Evolutionary conservation across 2,329 filamentous ascomycete species (phyloP).

Genomic region (Talaromyces piceae): DNA sequence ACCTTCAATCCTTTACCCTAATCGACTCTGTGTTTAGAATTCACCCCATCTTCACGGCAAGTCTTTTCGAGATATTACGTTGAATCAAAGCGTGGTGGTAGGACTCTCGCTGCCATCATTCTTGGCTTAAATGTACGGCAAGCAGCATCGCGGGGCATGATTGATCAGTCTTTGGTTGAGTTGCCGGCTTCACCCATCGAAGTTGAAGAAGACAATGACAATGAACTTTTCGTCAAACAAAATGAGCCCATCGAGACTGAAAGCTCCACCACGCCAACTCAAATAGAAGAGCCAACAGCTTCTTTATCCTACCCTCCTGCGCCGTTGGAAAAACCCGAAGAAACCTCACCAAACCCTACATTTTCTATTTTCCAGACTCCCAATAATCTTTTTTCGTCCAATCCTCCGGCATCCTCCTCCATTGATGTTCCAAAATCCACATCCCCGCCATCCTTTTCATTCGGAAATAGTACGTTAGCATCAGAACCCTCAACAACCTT

Average conservation of each 20-base stretch:
- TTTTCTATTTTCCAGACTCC: neutral
- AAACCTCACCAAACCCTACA: neutral
- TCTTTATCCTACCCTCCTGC: conserved; percentile 10
- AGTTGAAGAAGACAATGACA: conserved; percentile 27
- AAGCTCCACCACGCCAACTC: neutral
- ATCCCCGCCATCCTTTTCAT: neutral
- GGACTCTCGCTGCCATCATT: conserved; percentile 51
- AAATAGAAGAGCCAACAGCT: neutral
- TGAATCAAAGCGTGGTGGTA: conserved; percentile 50
- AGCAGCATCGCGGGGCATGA: conserved; percentile 43
- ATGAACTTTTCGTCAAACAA: conserved; percentile 32
- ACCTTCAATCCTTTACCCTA: neutral
- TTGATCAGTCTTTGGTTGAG: conserved; percentile 37
- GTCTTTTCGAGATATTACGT: conserved; percentile 48
- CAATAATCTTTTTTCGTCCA: conserved; percentile 5
- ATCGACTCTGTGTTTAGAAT: conserved; percentile 22
- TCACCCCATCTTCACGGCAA: conserved; percentile 42
- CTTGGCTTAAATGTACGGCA: conserved; percentile 48
- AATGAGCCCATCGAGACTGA: conserved; percentile 24
- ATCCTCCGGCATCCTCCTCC: neutral
- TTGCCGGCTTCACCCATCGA: conserved; percentile 21
- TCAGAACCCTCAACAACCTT: neutral
- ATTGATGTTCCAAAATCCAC: neutral
- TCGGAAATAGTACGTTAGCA: neutral
- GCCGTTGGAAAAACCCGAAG: conserved; percentile 3